A percentile compares a stretch with the other conserved stretches of the same genome.
phyloP scores from a whole-genome alignment of 2,329 filamentous ascomycete species.

The Sporothrix luriei region DNA sequence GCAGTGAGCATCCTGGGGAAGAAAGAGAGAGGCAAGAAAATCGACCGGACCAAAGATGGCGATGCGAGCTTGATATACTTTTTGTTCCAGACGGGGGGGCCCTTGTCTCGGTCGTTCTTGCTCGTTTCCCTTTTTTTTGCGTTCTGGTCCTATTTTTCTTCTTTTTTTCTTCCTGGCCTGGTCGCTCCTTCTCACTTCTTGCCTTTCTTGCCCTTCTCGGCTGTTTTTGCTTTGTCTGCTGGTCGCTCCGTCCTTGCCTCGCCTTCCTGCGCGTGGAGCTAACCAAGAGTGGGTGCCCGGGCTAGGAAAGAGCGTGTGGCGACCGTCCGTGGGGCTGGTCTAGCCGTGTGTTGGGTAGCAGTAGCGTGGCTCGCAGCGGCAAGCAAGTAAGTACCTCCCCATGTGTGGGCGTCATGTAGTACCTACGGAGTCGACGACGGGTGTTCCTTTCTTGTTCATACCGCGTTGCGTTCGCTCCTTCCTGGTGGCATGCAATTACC shows the following conservation, averaged over 20 bases:
- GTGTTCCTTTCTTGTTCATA: background rate
- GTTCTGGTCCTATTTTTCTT: background rate
- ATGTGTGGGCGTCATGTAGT: background rate
- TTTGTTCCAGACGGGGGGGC: background rate
- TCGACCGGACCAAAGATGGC: constrained; percentile 1
- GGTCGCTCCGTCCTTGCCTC: constrained; percentile 13
- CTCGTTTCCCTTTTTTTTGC: constrained; percentile 13
- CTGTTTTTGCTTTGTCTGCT: background rate
- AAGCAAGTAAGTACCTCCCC: constrained; percentile 6
- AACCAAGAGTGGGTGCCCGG: constrained; percentile 15
- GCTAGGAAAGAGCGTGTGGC: constrained; percentile 28
- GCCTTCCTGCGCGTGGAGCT: constrained; percentile 6
- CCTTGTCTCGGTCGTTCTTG: constrained; percentile 12
- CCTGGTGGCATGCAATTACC: no score
- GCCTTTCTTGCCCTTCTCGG: constrained; percentile 14
- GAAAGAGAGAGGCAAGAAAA: constrained; percentile 4
- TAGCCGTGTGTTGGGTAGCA: constrained; percentile 4
- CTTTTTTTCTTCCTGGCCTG: background rate
- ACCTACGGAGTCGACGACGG: constrained; percentile 19
- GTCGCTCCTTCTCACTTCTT: background rate
- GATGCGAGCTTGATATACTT: constrained; percentile 23
- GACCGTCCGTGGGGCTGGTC: constrained; percentile 26
- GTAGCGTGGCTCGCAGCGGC: background rate
- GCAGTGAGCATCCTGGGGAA: constrained; percentile 21
- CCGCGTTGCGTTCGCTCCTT: background rate